Percentiles rank a stretch among this genome's conserved stretches.
phyloP scores from a whole-genome alignment of 2,329 filamentous ascomycete genomes.

The Stachybotrys chlorohalonatus region DNA sequence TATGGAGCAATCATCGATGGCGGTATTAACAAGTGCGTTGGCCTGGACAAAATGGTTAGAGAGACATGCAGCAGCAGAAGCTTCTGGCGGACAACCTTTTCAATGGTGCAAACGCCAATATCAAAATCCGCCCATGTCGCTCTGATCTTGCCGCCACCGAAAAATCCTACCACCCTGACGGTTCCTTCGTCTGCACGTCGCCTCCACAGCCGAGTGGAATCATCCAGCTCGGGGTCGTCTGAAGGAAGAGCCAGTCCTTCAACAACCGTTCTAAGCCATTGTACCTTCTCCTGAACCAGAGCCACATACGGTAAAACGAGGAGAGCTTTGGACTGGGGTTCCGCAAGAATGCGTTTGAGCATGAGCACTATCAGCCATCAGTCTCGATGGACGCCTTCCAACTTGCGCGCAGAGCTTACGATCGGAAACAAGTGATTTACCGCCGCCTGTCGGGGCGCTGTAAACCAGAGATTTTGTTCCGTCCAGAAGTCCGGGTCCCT shows the following conservation, averaged over 20 bases:
- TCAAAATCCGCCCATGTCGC: conserved; percentile 66
- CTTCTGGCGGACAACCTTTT: conserved; percentile 41
- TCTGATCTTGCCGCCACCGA: conserved; percentile 61
- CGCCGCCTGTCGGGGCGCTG: conserved; percentile 68
- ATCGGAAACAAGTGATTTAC: conserved; percentile 67
- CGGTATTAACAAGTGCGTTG: conserved; percentile 63
- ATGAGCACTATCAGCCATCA: conserved; percentile 46
- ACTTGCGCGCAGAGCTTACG: conserved; percentile 18
- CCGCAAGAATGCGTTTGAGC: conserved; percentile 59
- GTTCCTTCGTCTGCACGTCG: conserved; percentile 46
- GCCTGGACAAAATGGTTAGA: conserved; percentile 37
- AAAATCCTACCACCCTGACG: conserved; percentile 62
- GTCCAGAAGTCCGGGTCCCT: conserved; percentile 54
- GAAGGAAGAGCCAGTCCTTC: conserved; percentile 40
- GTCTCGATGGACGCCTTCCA: neutral
- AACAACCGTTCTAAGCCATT: conserved; percentile 61
- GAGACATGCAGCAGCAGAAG: neutral
- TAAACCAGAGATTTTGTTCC: conserved; percentile 68
- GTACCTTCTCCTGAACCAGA: conserved; percentile 70
- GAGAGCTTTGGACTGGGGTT: conserved; percentile 57
- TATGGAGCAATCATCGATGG: conserved; percentile 62
- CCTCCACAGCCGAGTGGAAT: conserved; percentile 37
- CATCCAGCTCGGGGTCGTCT: conserved; percentile 21
- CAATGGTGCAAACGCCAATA: conserved; percentile 70
- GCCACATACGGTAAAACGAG: conserved; percentile 70